Evolutionary conservation across 148 eudicot species (phyloP), one percentile per base, ranked within the genome.

Genomic region (Tetragonia tetragonoides): DNA sequence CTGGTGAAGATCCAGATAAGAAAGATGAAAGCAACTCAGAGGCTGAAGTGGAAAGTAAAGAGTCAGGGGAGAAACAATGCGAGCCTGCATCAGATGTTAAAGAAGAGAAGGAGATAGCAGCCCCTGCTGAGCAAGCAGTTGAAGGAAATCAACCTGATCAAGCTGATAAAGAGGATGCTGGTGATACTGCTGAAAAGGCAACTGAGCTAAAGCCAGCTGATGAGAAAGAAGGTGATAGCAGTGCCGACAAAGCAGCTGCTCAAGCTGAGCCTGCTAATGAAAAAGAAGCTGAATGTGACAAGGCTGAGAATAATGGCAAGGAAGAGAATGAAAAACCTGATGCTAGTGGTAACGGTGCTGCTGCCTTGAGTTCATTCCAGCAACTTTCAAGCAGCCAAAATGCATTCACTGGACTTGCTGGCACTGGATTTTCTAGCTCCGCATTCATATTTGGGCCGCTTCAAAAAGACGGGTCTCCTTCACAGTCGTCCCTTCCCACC

Each of bases 341-440:
- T 68, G 85, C 83, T 77, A 60, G 59, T 62, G 79, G 46, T 23
- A 63, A 59, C 57, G 89, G 74, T 60, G 77, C 74, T 73, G 83
- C 85, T 44, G 63, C 97, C 12, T 87, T 90, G 20, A 87, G 89
- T 78, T 91, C 98, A 11, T 96, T 96, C 80, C 90, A 83, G 53
- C 99, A 93, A 64, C 98, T 93, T 65, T 96, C 99, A 9, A 96
- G 90, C 83, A 86, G 79, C 82, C 94, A 90, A 82, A 96, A 96
- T 83, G 98, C 98, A 24, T 96, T 96, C 78, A 90, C 98, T 9
- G 99, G 99, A 38, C 78, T 96, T 77, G 68, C 83, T 42, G 97
- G 99, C 79, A 83, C 97, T 21, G 99, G 99, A 4, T 96, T 93
- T 80, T 88, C 99, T 37, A 82, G 84, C 72, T 86, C 95, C 41